Percentiles rank a stretch among this genome's conserved stretches.
Evolutionary conservation across 306 rosid species (phyloP).

Genomic region (Albizia julibrissin): DNA sequence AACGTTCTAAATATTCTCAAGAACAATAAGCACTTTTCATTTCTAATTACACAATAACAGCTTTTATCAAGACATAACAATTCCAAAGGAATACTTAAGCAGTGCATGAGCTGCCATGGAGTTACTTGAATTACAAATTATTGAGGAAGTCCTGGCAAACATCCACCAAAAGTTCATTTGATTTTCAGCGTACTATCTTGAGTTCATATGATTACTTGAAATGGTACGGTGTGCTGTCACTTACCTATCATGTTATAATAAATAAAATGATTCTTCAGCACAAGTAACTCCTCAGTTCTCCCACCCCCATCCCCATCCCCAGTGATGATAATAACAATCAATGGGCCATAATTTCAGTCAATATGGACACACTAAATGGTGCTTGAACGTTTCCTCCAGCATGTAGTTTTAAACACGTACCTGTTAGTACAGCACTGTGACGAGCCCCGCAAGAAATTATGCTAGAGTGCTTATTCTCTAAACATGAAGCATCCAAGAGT

Average conservation of each 20-base stretch:
- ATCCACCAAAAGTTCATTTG: background rate
- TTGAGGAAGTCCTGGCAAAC: background rate
- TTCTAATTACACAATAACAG: background rate
- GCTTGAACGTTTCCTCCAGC: background rate
- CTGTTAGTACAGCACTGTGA: conserved; percentile 75
- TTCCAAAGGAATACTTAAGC: background rate
- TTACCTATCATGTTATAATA: background rate
- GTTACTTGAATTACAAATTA: background rate
- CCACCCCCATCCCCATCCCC: background rate
- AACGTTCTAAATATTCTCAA: background rate
- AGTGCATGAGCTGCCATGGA: background rate
- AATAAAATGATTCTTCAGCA: background rate
- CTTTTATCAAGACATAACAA: background rate
- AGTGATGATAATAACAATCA: background rate
- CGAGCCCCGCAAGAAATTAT: conserved; percentile 85
- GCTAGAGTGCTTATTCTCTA: conserved; percentile 58
- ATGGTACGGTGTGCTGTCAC: background rate
- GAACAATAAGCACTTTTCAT: background rate
- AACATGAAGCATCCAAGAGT: conserved; percentile 64
- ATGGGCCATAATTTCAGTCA: background rate
- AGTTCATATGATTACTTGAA: background rate
- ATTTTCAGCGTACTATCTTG: background rate
- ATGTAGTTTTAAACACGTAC: conserved; percentile 36
- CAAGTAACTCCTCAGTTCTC: background rate
- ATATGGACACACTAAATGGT: background rate